Percentiles rank a stretch among this genome's conserved stretches.
phyloP scores from a whole-genome alignment of 805 yeast species.

The Priceomyces carsonii region DNA sequence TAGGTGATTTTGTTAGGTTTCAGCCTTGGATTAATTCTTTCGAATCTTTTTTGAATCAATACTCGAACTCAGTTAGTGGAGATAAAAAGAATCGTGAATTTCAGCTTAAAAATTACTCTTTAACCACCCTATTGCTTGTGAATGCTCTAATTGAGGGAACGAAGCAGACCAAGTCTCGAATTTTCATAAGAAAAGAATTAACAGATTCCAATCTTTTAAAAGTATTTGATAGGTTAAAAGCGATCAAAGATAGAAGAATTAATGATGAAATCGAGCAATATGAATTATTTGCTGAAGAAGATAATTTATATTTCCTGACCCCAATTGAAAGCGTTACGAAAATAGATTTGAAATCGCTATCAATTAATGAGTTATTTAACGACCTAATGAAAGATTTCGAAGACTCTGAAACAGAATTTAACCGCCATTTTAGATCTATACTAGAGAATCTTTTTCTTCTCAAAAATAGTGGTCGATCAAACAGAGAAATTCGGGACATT shows the following conservation, averaged over 20 bases:
- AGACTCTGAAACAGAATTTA: constrained; percentile 1
- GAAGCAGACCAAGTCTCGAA: constrained; percentile 25
- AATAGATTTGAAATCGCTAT: constrained; percentile 4
- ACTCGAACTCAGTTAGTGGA: constrained; percentile 13
- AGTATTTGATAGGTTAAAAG: constrained; percentile 35
- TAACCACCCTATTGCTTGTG: constrained; percentile 37
- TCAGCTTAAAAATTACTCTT: constrained; percentile 31
- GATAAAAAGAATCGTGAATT: constrained; percentile 7
- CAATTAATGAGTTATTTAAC: constrained; percentile 14
- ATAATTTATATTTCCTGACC: constrained; percentile 25
- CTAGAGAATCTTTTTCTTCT: constrained; percentile 26
- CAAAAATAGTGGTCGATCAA: constrained; percentile 24
- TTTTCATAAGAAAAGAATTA: constrained; percentile 34
- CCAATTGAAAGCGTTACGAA: constrained; percentile 2
- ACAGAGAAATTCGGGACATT: constrained; percentile 23
- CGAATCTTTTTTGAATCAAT: constrained; percentile 36
- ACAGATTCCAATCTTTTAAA: constrained; percentile 34
- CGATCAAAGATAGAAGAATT: constrained; percentile 29
- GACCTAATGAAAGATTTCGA: constrained; percentile 12
- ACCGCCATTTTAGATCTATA: constrained; percentile 17
- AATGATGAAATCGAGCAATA: constrained; percentile 39
- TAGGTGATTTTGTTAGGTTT: constrained; percentile 36
- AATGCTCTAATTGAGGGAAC: constrained; percentile 34
- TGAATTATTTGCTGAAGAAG: constrained; percentile 41
- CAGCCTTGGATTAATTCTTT: constrained; percentile 44